Conservation (phyloP, 805 yeast genomes). For the Candida qinlingensis region DNA sequence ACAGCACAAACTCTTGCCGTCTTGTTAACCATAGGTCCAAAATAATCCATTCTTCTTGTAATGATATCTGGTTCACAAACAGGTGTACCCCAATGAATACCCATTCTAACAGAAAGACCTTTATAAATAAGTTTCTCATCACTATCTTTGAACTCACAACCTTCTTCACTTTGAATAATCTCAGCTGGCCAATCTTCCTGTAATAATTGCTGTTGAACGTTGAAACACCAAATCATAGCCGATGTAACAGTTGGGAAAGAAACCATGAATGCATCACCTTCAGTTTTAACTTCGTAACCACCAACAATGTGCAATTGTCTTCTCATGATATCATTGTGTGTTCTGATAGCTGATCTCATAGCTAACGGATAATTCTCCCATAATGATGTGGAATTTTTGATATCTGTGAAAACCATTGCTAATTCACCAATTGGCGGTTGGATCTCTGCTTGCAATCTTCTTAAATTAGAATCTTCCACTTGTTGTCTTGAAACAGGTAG, state of each 20-base stretch:
- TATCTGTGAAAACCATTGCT: conserved; percentile 96
- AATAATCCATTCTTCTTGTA: conserved; percentile 96
- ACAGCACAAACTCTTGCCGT: conserved; percentile 90
- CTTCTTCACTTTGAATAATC: conserved; percentile 77
- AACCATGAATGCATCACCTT: conserved; percentile 99
- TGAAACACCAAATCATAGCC: conserved; percentile 91
- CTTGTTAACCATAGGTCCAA: conserved; percentile 97
- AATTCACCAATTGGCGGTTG: conserved; percentile 92
- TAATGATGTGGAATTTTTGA: conserved; percentile 83
- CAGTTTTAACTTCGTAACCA: conserved; percentile 97
- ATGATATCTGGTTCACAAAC: conserved; percentile 93
- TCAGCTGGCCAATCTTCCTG: conserved; percentile 95
- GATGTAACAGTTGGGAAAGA: conserved; percentile 90
- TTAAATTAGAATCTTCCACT: conserved; percentile 70
- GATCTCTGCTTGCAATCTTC: conserved; percentile 84
- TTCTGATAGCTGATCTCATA: conserved; percentile 94
- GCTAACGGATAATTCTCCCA: conserved; percentile 94
- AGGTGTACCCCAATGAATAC: conserved; percentile 97
- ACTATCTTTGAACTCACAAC: conserved; percentile 69
- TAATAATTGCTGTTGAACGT: conserved; percentile 79
- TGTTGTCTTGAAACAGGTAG: conserved; percentile 39
- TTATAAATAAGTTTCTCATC: conserved; percentile 58
- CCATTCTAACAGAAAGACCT: conserved; percentile 96
- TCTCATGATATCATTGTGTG: conserved; percentile 92
- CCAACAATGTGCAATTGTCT: conserved; percentile 88